Conservation (phyloP, 495 filamentous ascomycete species). For the Cercophora samala region DNA sequence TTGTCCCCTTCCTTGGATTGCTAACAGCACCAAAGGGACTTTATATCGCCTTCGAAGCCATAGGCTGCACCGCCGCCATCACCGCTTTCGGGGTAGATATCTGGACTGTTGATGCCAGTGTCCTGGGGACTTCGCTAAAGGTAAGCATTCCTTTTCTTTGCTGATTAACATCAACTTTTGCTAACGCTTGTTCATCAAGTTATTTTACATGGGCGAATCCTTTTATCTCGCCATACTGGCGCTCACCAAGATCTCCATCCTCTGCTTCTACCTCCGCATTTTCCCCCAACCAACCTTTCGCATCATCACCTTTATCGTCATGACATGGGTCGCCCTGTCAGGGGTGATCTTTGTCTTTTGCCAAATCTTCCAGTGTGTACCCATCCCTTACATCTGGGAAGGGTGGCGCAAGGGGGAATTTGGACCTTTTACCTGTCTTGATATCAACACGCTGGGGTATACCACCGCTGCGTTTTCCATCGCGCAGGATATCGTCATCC, state of each 20-base stretch:
- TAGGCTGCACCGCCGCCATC: slow-evolving; percentile 12
- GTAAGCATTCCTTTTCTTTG: too few relatives aligned
- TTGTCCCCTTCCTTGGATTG: not conserved
- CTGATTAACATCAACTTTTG: too few relatives aligned
- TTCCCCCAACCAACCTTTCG: slow-evolving; percentile 45
- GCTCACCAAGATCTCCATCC: slow-evolving; percentile 49
- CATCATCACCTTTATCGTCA: slow-evolving; percentile 32
- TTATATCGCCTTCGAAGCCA: slow-evolving; percentile 15
- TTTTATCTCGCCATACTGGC: slow-evolving; percentile 42
- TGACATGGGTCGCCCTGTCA: slow-evolving; percentile 35
- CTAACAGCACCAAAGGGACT: slow-evolving; percentile 14
- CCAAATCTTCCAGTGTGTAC: slow-evolving; percentile 44
- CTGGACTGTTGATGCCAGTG: slow-evolving; percentile 22
- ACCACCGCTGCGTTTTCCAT: slow-evolving; percentile 37
- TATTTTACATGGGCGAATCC: slow-evolving; percentile 40
- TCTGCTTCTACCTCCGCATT: slow-evolving; percentile 52
- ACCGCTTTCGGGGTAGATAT: slow-evolving; percentile 27
- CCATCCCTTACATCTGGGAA: slow-evolving; percentile 39
- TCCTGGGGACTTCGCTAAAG: slow-evolving; percentile 20
- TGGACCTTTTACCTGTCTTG: slow-evolving; percentile 33
- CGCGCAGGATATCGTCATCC: slow-evolving; percentile 40
- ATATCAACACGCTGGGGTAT: slow-evolving; percentile 36
- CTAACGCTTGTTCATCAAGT: too few relatives aligned
- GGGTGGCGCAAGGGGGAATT: slow-evolving; percentile 36
- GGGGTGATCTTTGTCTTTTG: slow-evolving; percentile 33